Conservation (phyloP, 2,329 filamentous ascomycete species). For the Drechslerella stenobrocha region DNA sequence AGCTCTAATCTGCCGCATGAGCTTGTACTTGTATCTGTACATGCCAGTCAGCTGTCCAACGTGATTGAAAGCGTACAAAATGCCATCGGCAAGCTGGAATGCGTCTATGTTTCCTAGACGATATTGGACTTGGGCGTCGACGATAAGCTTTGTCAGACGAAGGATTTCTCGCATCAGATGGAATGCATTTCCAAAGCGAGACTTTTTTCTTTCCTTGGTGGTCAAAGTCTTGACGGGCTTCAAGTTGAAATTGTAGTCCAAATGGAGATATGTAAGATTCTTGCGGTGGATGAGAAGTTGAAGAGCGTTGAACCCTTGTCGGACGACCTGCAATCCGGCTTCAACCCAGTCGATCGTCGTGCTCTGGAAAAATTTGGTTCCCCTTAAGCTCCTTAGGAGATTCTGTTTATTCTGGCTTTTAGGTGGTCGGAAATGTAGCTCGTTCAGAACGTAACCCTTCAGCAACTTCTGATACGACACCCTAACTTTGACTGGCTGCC, state of each 20-base stretch:
- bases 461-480: constrained; percentile 98
- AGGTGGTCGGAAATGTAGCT: constrained; percentile 91
- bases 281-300: constrained; percentile 97
- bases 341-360: constrained; percentile 99
- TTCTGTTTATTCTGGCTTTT: constrained; percentile 97
- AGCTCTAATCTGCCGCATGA: constrained; percentile 99
- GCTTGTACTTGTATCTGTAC: constrained; percentile 99
- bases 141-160: constrained; percentile 92
- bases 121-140: constrained; percentile 98
- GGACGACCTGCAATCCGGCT: constrained; percentile 94
- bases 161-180: constrained; percentile 98
- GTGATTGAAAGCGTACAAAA: constrained; percentile 99
- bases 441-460: constrained; percentile 94
- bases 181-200: constrained; percentile 97
- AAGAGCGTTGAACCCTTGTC: constrained; percentile 98
- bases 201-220: constrained; percentile 99
- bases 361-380: constrained; percentile 99
- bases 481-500: constrained; percentile 92
- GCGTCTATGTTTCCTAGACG: constrained; percentile 96
- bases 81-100: constrained; percentile 96
- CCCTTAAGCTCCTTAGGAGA: constrained; percentile 82
- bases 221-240: constrained; percentile 99
- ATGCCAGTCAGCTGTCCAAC: constrained; percentile 97
- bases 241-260: constrained; percentile 99
- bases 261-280: constrained; percentile 95